Percentiles rank a stretch among this genome's conserved stretches.
Conservation (phyloP, 169 alveolate genomes). For the Neospora caninum region DNA sequence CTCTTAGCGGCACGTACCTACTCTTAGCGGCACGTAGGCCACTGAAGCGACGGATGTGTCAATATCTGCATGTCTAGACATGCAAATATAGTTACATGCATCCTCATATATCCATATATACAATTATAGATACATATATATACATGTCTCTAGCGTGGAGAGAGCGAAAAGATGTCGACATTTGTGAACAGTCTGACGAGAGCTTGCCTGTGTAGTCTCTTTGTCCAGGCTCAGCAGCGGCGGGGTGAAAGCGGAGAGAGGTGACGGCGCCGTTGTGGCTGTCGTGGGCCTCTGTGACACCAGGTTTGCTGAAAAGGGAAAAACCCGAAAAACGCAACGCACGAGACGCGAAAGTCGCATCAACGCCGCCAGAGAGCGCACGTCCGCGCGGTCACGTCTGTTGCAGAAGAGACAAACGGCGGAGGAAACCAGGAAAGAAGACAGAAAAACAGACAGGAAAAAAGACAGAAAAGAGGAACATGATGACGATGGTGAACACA, state of each 20-base stretch:
- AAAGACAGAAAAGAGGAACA: too few species aligned
- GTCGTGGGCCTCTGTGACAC: constrained; percentile 69
- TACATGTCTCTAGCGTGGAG: neutral
- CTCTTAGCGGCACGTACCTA: too few species aligned
- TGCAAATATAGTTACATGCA: too few species aligned
- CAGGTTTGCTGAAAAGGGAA: constrained; percentile 69
- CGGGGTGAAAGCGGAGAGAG: constrained; percentile 79
- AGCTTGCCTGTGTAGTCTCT: constrained; percentile 67
- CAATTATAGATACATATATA: neutral
- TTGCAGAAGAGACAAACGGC: neutral
- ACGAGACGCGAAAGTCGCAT: too few species aligned
- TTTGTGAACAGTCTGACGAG: neutral
- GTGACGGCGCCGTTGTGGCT: constrained; percentile 84
- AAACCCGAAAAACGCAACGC: too few species aligned
- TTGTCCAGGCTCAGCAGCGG: constrained; percentile 62
- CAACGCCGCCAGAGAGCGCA: too few species aligned
- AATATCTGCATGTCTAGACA: too few species aligned
- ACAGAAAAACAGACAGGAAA: too few species aligned
- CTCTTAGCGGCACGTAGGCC: too few species aligned
- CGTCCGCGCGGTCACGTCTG: neutral
- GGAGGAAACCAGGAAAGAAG: neutral
- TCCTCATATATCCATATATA: neutral
- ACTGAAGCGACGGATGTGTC: too few species aligned
- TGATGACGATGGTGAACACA: too few species aligned
- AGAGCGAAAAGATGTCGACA: neutral